Evolutionary conservation across 805 yeast species (phyloP).

Genomic region (Wickerhamiella shivajii): DNA sequence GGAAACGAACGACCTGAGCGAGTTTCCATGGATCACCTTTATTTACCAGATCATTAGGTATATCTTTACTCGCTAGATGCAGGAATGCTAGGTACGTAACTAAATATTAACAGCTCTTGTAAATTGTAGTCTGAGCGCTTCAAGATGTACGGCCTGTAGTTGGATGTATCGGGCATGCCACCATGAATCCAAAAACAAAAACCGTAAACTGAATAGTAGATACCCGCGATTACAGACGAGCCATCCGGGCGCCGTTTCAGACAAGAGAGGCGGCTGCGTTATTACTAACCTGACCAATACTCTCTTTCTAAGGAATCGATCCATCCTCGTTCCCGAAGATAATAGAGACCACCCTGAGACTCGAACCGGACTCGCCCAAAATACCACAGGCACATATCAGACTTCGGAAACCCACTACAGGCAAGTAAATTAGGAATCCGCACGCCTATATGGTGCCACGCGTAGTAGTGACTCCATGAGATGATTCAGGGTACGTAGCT

Average conservation of each 20-base stretch:
- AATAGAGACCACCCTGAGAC: constrained; percentile 19
- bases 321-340: constrained; percentile 17
- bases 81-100: no score
- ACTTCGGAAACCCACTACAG: constrained; percentile 20
- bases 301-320: constrained; percentile 16
- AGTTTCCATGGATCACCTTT: no score
- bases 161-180: no score
- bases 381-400: constrained; percentile 8
- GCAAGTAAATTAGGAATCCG: constrained; percentile 8
- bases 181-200: constrained; percentile 1
- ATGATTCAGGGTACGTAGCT: no score
- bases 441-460: no score
- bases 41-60: no score
- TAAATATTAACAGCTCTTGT: no score
- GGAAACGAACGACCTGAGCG: no score
- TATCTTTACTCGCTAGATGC: no score
- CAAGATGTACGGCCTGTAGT: no score
- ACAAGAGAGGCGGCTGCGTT: constrained; percentile 21
- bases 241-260: constrained; percentile 23
- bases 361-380: constrained; percentile 24
- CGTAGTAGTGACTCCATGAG: no score
- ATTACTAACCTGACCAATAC: constrained; percentile 23
- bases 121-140: no score
- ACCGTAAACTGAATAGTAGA: constrained; percentile 5
- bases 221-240: constrained; percentile 12